phyloP scores from a whole-genome alignment of 495 filamentous ascomycete genomes.

The Penicillium arizonense region DNA sequence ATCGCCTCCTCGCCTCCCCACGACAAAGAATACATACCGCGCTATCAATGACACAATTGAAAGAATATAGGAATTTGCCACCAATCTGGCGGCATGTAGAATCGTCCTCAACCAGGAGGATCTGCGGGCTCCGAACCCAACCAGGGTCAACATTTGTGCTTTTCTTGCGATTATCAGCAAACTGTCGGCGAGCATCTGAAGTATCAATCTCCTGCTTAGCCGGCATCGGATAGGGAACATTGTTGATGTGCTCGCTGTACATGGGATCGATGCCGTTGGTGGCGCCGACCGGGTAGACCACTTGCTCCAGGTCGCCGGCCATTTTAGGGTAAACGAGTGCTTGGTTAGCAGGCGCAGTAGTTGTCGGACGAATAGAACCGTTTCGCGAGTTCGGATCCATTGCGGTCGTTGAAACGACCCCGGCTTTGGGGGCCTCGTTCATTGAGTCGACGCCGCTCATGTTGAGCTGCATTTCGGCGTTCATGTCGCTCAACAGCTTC shows the following conservation, averaged over 20 bases:
- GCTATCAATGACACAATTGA: conserved; percentile 85
- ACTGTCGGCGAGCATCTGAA: conserved; percentile 46
- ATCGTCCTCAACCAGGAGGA: conserved; percentile 94
- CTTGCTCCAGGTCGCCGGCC: conserved; percentile 66
- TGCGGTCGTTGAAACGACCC: conserved; percentile 38
- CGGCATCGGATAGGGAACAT: conserved; percentile 80
- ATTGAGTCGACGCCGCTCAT: conserved; percentile 73
- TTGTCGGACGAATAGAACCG: conserved; percentile 38
- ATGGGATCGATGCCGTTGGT: conserved; percentile 92
- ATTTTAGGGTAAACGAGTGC: conserved; percentile 52
- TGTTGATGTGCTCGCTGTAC: conserved; percentile 89
- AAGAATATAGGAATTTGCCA: conserved; percentile 86
- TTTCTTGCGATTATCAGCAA: conserved; percentile 62
- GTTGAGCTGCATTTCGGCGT: conserved; percentile 75
- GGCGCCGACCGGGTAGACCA: conserved; percentile 88
- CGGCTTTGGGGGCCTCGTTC: conserved; percentile 64
- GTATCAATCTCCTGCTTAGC: conserved; percentile 52
- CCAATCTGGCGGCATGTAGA: conserved; percentile 91
- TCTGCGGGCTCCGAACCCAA: conserved; percentile 79
- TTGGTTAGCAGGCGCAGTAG: conserved; percentile 50
- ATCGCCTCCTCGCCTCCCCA: conserved; percentile 24
- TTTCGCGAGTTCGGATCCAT: conserved; percentile 40
- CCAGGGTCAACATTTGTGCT: conserved; percentile 67
- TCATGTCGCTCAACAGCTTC: conserved; percentile 79
- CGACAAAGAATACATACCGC: conserved; percentile 60